Evolutionary conservation across 2,329 filamentous ascomycete species (phyloP), one percentile per base, ranked within the genome.

Genomic region (Ophiobolus disseminans): DNA sequence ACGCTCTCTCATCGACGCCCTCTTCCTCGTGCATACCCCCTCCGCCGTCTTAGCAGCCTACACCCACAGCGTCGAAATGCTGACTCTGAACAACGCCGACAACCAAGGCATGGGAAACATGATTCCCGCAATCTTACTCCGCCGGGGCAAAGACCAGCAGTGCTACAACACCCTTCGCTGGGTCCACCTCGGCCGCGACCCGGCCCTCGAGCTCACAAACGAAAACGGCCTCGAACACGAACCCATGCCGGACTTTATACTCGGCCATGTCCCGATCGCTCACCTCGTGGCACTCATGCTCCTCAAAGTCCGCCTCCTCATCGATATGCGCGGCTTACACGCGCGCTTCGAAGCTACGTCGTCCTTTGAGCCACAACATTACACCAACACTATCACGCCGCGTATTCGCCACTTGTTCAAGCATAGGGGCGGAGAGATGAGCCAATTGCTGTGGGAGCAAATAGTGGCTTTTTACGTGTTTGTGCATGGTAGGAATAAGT

Each of bases 91-190:
- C 49, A 73, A 75, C 2, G n/a, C 53, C 9, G 80, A 83, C 54
- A 76, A 77, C 48, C 66, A 80, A 68, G 74, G 75, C 0, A 14
- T 80, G 3, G 72, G 79, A 0, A 34, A 73, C 14, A 16, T 76
- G 0, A 48, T 79, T 0, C 80, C 81, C 0, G 52, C 59, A 0
- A 32, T 79, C 8, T 70, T 76, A 45, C 58, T 84, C 11, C 75
- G 79, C 2, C 69, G 83, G 5, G 73, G 73, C 16, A 68, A 61
- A 32, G 80, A 83, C 46, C 79, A 83, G 57, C 78, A 80, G n/a
- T 76, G 73, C 56, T 80, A 80, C 50, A 75, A 78, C 44, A 77
- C 78, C 28, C 37, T 73, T 57, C 81, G 78, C 62, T 81, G 75
- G 78, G n/a, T n/a, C n/a, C n/a, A n/a, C n/a, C n/a, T n/a, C n/a